Percentiles rank a stretch among this genome's conserved stretches.
phyloP scores from a whole-genome alignment of 139 green algal species.

The Haematococcus sp. region DNA sequence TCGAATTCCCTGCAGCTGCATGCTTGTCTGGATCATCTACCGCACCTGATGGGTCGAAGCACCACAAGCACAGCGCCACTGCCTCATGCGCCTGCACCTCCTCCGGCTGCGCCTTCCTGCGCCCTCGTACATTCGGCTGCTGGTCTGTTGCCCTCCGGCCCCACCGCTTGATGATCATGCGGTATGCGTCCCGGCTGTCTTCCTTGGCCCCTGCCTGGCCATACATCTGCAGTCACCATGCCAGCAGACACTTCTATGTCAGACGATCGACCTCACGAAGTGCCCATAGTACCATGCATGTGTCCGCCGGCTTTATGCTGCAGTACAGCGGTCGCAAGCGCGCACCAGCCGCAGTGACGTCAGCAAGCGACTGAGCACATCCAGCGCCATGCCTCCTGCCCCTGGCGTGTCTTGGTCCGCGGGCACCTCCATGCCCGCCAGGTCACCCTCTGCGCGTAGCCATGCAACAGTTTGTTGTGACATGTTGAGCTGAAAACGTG shows the following conservation, averaged over 20 bases:
- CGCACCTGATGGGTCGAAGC: conserved; percentile 67
- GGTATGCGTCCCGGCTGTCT: background rate
- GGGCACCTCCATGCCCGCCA: conserved; percentile 31
- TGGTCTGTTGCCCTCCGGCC: background rate
- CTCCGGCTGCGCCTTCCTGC: background rate
- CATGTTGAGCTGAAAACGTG: no score
- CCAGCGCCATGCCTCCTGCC: conserved; percentile 53
- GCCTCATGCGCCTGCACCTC: background rate
- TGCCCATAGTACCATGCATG: background rate
- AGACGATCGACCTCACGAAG: background rate
- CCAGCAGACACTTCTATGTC: background rate
- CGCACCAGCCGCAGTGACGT: conserved; percentile 70
- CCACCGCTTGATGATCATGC: background rate
- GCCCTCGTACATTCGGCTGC: background rate
- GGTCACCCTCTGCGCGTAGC: conserved; percentile 37
- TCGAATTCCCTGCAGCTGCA: conserved; percentile 11
- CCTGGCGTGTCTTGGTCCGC: conserved; percentile 20
- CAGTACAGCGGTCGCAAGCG: background rate
- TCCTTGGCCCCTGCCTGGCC: background rate
- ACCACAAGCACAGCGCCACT: conserved; percentile 73
- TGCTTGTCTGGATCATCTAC: no score
- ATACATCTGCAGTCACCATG: background rate
- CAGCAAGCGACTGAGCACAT: conserved; percentile 62
- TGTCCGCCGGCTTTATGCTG: background rate
- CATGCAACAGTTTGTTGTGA: no score